Evolutionary conservation across 495 filamentous ascomycete genomes (phyloP).

Genomic region (Penicillium lividum): DNA sequence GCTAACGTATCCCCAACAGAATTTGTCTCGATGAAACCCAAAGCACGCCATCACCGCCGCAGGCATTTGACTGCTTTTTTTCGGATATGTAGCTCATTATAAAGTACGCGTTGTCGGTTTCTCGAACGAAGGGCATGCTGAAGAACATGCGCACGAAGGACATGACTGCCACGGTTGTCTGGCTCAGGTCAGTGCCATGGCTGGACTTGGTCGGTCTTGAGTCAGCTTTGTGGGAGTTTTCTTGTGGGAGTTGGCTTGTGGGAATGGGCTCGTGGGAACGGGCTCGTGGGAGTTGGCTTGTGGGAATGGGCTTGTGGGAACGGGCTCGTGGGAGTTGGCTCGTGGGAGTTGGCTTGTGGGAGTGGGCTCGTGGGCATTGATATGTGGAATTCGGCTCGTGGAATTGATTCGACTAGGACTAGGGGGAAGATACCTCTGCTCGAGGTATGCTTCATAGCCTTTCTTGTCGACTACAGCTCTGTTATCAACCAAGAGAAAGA

Average conservation of each 20-base stretch:
- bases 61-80: background rate
- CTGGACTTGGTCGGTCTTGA: background rate
- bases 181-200: conserved; percentile 1
- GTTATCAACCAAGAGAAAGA: background rate
- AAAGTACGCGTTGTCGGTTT: background rate
- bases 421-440: background rate
- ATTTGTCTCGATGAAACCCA: background rate
- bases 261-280: no score
- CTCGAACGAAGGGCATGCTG: background rate
- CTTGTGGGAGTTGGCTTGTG: no score
- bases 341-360: no score
- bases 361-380: no score
- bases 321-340: no score
- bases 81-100: background rate
- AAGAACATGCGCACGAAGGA: background rate
- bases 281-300: no score
- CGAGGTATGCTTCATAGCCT: background rate
- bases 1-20: background rate
- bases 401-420: background rate
- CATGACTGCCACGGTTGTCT: background rate
- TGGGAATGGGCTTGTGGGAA: no score
- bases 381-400: no score
- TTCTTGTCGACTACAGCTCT: background rate
- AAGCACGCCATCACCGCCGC: background rate
- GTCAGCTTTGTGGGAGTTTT: background rate